Evolutionary conservation across 345 rosid genomes (phyloP), one percentile per base, ranked within the genome.

Genomic region (Aquilaria malaccensis): DNA sequence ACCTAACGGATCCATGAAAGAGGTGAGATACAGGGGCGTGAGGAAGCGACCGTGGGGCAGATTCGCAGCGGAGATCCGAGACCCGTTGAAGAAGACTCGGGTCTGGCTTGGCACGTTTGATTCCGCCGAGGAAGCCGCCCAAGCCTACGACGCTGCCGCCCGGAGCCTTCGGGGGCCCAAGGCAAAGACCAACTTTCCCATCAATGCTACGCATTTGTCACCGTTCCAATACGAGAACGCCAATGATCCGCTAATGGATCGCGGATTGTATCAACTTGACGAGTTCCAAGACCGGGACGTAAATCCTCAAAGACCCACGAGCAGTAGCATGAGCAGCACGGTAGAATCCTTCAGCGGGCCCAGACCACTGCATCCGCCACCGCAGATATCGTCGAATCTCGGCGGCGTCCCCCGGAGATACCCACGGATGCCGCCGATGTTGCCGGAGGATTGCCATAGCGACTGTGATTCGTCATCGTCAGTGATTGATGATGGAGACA

Each of bases 61-160:
- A 30, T 89, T 78, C 76, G 93, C 95, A 0, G 95, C 97, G 0
- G 97, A 89, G 85, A 89, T 89, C 88, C 82, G 97, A 59, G 92
- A 89, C 74, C 97, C 97, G 0, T 57, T 72, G 70, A 89, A 85
- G 67, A 89, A 87, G 60, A 77, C 91, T 0, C 76, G 95, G 0
- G 97, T 89, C 2, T 87, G 97, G 97, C 89, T 89, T 7, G 97
- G 97, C 33, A 89, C 97, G 33, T 89, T 85, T 46, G 87, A 83
- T 47, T 81, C 95, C 33, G 95, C 95, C 9, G 88, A 76, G 37
- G 97, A 89, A 3, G 97, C 97, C 0, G 97, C 97, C 2, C 80
- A 80, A 9, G 97, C 97, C 37, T 89, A 89, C 72, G 97, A 89
- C 33, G 70, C 81, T 2, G 95, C 97, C 22, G 97, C 97, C n/a